Evolutionary conservation across 345 rosid genomes (phyloP).

Genomic region (Jatropha curcas): DNA sequence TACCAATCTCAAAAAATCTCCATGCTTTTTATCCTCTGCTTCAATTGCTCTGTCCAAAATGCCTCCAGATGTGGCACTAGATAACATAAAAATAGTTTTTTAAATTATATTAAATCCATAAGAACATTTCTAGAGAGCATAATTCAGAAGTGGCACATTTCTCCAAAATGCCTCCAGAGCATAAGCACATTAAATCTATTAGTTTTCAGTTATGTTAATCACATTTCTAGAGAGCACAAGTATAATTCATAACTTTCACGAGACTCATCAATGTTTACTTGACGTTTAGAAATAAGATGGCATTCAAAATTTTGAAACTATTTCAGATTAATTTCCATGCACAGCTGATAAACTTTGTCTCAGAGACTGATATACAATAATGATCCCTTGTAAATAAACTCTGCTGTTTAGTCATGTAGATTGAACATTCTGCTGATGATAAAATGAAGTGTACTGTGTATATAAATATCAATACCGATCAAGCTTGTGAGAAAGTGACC

Average conservation of each 20-base stretch:
- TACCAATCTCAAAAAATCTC: constrained; percentile 90
- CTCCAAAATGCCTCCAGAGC: no score
- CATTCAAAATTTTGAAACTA: not conserved
- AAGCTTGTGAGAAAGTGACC: no score
- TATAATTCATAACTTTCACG: not conserved
- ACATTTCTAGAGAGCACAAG: not conserved
- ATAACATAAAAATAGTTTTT: not conserved
- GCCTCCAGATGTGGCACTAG: constrained; percentile 86
- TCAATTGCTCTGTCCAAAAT: constrained; percentile 87
- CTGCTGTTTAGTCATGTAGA: no score
- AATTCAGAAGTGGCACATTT: no score
- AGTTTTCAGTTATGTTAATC: not conserved
- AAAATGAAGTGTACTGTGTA: no score
- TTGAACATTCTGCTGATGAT: no score
- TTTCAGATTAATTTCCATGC: not conserved
- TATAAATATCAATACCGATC: not conserved
- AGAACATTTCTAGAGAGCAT: not conserved
- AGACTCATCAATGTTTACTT: not conserved
- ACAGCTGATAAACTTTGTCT: not conserved
- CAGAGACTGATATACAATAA: not conserved
- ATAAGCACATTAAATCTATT: no score
- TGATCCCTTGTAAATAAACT: not conserved
- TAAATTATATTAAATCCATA: not conserved
- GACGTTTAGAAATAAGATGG: not conserved
- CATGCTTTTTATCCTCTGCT: constrained; percentile 91